These are phyloP conservation scores for Hippophae gyantsensis DNA, from an alignment of 306 rosid genomes.

Conservation along the genomic window DNA sequence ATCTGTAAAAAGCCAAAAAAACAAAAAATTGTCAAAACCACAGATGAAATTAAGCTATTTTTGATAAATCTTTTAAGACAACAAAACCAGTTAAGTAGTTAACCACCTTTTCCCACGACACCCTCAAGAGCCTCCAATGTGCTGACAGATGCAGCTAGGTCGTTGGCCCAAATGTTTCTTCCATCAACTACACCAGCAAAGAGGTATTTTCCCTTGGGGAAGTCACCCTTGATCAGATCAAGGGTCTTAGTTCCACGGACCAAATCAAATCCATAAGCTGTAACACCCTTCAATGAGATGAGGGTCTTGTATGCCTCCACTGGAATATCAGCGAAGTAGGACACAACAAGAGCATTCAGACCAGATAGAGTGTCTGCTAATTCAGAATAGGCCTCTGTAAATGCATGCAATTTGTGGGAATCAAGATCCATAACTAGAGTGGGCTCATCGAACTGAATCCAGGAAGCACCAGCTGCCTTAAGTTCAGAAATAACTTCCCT, in stretches of 20 bases:
- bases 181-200: slow-evolving; percentile 95
- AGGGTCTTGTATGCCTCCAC: slow-evolving; percentile 76
- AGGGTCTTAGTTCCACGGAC: slow-evolving; percentile 72
- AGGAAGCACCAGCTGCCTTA: slow-evolving; percentile 90
- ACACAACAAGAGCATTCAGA: slow-evolving; percentile 61
- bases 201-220: slow-evolving; percentile 68
- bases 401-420: slow-evolving; percentile 60
- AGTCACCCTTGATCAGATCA: slow-evolving; percentile 58
- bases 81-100: background rate
- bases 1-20: slow-evolving; percentile 25
- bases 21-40: background rate
- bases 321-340: slow-evolving; percentile 85
- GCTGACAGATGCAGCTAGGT: slow-evolving; percentile 54
- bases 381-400: slow-evolving; percentile 56
- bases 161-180: slow-evolving; percentile 94
- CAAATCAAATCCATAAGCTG: slow-evolving; percentile 72
- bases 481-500: slow-evolving; percentile 87
- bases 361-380: slow-evolving; percentile 63
- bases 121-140: slow-evolving; percentile 49
- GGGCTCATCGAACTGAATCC: slow-evolving; percentile 89
- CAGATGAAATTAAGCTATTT: slow-evolving; percentile 1
- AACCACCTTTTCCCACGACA: slow-evolving; percentile 73
- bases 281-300: slow-evolving; percentile 59
- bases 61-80: slow-evolving; percentile 7
- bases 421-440: slow-evolving; percentile 79